Percentiles rank a stretch among this genome's conserved stretches.
phyloP scores from a whole-genome alignment of 768 basidiomycete species.

The Boletus coccyginus region DNA sequence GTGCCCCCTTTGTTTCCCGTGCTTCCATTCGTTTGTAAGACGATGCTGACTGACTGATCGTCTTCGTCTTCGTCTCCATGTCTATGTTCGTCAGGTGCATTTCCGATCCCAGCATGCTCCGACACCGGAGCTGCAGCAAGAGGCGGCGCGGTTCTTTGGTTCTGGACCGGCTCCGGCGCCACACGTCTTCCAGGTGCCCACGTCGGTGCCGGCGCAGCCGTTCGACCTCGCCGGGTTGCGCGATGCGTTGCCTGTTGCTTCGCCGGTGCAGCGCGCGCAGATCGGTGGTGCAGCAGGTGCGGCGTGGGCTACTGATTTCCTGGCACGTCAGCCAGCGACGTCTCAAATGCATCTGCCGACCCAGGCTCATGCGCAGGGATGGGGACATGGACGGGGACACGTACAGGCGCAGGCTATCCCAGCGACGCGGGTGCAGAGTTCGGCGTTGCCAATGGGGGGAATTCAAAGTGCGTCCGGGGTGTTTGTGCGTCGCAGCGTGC shows the following conservation, averaged over 20 bases:
- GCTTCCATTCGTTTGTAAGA: conserved; percentile 4
- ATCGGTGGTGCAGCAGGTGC: conserved; percentile 18
- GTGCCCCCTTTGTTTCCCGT: background rate
- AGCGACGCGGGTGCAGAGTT: conserved; percentile 1
- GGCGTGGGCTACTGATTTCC: conserved; percentile 66
- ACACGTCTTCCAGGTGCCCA: conserved; percentile 20
- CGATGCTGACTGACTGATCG: background rate
- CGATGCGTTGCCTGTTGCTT: conserved; percentile 19
- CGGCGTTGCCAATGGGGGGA: background rate
- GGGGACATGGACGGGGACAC: background rate
- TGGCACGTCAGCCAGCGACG: conserved; percentile 31
- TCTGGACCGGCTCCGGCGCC: conserved; percentile 22
- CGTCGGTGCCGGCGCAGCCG: conserved; percentile 32
- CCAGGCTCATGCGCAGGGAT: conserved; percentile 10
- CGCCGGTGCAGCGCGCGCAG: conserved; percentile 15
- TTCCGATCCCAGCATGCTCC: conserved; percentile 56
- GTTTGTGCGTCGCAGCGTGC: background rate
- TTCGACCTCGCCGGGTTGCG: conserved; percentile 57
- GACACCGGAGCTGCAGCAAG: conserved; percentile 49
- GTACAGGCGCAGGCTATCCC: conserved; percentile 1
- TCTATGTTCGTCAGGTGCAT: conserved; percentile 35
- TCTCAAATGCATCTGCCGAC: background rate
- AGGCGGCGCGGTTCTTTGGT: conserved; percentile 71
- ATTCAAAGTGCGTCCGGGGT: conserved; percentile 16
- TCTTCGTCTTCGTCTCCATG: background rate